A percentile compares a stretch with the other conserved stretches of the same genome.
These are phyloP conservation scores for Thraustotheca clavata DNA, from an alignment of 352 stramenopile genomes.

Conservation along the genomic window DNA sequence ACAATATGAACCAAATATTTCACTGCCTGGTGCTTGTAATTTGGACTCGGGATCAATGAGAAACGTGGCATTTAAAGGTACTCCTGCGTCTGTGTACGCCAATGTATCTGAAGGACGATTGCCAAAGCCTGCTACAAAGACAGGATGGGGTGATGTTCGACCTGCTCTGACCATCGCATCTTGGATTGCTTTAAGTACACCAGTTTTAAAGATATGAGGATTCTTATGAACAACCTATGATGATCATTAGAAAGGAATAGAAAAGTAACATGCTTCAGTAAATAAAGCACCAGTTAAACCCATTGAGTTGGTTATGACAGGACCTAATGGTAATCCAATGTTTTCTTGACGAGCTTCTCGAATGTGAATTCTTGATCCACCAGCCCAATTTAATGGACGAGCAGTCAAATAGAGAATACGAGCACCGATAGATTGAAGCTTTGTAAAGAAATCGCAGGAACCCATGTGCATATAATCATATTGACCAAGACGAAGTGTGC, in stretches of 20 bases:
- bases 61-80: background rate
- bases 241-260: background rate
- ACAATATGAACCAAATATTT: conserved; percentile 73
- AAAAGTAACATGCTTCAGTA: conserved; percentile 1
- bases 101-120: conserved; percentile 19
- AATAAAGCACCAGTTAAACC: conserved; percentile 18
- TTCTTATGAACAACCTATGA: conserved; percentile 21
- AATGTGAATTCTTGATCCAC: conserved; percentile 13
- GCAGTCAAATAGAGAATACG: conserved; percentile 23
- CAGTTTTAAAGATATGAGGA: conserved; percentile 21
- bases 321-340: conserved; percentile 6
- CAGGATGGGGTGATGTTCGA: background rate
- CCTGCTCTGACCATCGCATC: conserved; percentile 9
- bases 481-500: conserved; percentile 19
- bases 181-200: conserved; percentile 7
- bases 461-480: conserved; percentile 21
- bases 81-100: conserved; percentile 21
- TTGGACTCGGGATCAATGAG: conserved; percentile 22
- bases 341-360: conserved; percentile 17
- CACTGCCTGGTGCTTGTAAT: conserved; percentile 27
- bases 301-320: conserved; percentile 20
- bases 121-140: conserved; percentile 22
- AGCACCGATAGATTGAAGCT: conserved; percentile 13
- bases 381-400: conserved; percentile 20
- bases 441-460: conserved; percentile 16